Conservation (phyloP, 2,329 filamentous ascomycete genomes). For the Claviceps sp. region DNA sequence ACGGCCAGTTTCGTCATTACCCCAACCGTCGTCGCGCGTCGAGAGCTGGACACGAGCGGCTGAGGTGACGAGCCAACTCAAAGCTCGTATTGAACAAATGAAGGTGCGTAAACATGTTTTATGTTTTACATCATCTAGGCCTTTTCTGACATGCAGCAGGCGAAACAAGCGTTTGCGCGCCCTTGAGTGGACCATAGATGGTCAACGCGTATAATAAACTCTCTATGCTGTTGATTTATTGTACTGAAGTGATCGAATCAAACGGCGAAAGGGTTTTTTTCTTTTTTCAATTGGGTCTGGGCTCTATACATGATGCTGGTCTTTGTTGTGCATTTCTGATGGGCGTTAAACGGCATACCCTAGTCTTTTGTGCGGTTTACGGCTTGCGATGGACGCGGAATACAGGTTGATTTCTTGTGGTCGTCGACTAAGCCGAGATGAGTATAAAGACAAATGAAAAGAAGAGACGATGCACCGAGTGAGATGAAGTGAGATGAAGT, state of each 20-base stretch:
- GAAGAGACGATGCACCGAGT: too few relatives aligned
- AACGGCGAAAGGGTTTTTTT: neutral
- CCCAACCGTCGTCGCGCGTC: slow-evolving; percentile 21
- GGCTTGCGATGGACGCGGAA: slow-evolving; percentile 1
- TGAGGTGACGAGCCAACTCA: slow-evolving; percentile 93
- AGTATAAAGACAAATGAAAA: slow-evolving; percentile 1
- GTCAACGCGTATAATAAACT: neutral
- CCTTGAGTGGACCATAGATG: slow-evolving; percentile 9
- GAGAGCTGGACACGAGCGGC: slow-evolving; percentile 97
- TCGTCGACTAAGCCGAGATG: neutral
- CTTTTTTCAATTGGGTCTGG: neutral
- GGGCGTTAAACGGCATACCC: slow-evolving; percentile 23
- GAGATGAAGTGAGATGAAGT: too few relatives aligned
- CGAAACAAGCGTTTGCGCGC: slow-evolving; percentile 18
- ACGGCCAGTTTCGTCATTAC: slow-evolving; percentile 22
- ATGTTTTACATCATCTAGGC: neutral
- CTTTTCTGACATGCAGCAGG: slow-evolving; percentile 8
- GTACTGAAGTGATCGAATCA: neutral
- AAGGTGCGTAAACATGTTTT: slow-evolving; percentile 41
- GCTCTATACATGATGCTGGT: neutral
- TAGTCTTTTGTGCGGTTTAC: slow-evolving; percentile 9
- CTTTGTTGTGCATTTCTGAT: slow-evolving; percentile 18
- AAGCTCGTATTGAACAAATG: slow-evolving; percentile 97
- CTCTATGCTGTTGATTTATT: slow-evolving; percentile 2
- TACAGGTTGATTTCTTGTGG: neutral